Conservation (phyloP, 495 filamentous ascomycete species). For the Apiosordaria backusii region DNA sequence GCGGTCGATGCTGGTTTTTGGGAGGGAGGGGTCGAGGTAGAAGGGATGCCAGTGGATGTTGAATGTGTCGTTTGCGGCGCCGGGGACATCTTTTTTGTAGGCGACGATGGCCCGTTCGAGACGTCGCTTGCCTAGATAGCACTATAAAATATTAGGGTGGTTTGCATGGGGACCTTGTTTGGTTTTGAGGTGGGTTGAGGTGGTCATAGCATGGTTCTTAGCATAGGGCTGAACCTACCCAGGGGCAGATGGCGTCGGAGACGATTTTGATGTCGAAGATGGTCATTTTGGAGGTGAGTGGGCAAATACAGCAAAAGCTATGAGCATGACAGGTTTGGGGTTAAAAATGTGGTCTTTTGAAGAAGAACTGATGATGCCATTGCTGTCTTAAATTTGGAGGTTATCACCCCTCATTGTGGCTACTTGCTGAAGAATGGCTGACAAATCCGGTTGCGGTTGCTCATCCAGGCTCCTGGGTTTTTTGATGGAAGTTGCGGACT, state of each 20-base stretch:
- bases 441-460: slow-evolving; percentile 9
- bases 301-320: neutral
- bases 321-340: neutral
- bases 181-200: neutral
- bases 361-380: slow-evolving; percentile 3
- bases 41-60: slow-evolving; percentile 69
- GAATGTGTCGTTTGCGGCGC: slow-evolving; percentile 63
- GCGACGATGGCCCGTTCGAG: slow-evolving; percentile 63
- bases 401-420: neutral
- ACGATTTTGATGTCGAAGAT: slow-evolving; percentile 73
- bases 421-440: slow-evolving; percentile 2
- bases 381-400: neutral
- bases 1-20: slow-evolving; percentile 35
- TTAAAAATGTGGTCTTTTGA: neutral
- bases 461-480: too few species aligned
- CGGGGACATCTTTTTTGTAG: slow-evolving; percentile 58
- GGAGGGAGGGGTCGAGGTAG: slow-evolving; percentile 69
- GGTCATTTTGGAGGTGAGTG: slow-evolving; percentile 55
- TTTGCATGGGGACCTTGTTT: neutral
- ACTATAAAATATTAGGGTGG: slow-evolving; percentile 40
- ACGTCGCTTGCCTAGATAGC: slow-evolving; percentile 78
- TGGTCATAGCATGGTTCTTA: neutral
- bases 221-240: slow-evolving; percentile 43
- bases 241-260: slow-evolving; percentile 76
- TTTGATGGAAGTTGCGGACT: neutral